Evolutionary conservation across 148 eudicot genomes (phyloP).

Genomic region (Cornus florida): DNA sequence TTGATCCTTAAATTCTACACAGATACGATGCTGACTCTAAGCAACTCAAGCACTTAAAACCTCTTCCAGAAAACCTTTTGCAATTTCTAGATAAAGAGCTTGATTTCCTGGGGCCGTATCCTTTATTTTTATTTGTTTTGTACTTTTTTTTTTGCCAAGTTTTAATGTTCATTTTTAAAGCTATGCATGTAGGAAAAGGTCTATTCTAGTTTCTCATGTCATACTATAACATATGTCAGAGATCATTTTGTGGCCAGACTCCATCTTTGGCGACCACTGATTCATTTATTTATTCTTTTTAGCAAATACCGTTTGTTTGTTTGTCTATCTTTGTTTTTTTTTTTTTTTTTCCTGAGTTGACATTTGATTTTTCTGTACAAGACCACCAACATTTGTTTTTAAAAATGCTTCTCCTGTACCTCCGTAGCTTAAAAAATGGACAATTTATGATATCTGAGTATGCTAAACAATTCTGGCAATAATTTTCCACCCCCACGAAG

Average conservation of each 20-base stretch:
- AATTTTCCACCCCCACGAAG: not conserved
- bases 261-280: not conserved
- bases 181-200: not conserved
- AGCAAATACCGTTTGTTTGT: not conserved
- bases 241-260: not conserved
- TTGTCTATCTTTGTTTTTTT: not conserved
- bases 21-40: conserved; percentile 62
- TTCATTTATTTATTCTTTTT: not conserved
- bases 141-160: not conserved
- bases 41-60: conserved; percentile 58
- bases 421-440: not conserved
- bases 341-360: not conserved
- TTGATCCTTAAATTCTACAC: not conserved
- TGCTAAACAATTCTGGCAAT: too few relatives aligned
- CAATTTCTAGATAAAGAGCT: conserved; percentile 48
- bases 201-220: not conserved
- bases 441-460: not conserved
- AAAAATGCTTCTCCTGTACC: not conserved
- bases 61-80: conserved; percentile 46
- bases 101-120: conserved; percentile 89
- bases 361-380: not conserved
- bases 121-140: conserved; percentile 19
- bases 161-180: not conserved
- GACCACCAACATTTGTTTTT: not conserved
- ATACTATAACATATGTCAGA: too few relatives aligned